A percentile compares a stretch with the other conserved stretches of the same genome.
Conservation (phyloP, 805 yeast species). For the Wickerhamomyces hampshirensis region DNA sequence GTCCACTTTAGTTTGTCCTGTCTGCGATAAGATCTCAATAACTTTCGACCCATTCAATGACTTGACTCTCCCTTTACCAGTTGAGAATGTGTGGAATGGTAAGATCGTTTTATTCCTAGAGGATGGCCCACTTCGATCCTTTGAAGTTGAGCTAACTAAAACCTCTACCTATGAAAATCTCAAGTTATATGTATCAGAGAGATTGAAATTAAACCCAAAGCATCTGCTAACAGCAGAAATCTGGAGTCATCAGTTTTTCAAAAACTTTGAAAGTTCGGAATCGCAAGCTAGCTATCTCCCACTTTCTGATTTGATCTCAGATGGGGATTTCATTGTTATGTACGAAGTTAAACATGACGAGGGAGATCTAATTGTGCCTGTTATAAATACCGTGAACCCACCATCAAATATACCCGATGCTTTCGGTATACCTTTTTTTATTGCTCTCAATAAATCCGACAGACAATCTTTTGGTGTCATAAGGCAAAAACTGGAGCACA, state of each 20-base stretch:
- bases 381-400: conserved; percentile 41
- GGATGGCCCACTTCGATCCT: conserved; percentile 38
- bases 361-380: conserved; percentile 57
- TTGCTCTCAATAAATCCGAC: conserved; percentile 51
- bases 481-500: conserved; percentile 48
- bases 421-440: conserved; percentile 76
- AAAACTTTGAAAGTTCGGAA: conserved; percentile 60
- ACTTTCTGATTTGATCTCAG: conserved; percentile 58
- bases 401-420: conserved; percentile 39
- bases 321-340: conserved; percentile 59
- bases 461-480: conserved; percentile 52
- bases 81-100: conserved; percentile 65
- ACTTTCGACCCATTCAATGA: conserved; percentile 95
- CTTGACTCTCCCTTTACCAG: conserved; percentile 84
- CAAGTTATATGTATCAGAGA: conserved; percentile 52
- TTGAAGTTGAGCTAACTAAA: conserved; percentile 72
- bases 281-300: conserved; percentile 52
- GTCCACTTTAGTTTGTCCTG: conserved; percentile 86
- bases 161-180: conserved; percentile 61
- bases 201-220: conserved; percentile 32
- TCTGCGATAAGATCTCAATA: conserved; percentile 69
- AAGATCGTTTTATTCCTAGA: conserved; percentile 60
- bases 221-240: conserved; percentile 53
- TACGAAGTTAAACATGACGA: conserved; percentile 44
- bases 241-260: conserved; percentile 64